A percentile compares a stretch with the other conserved stretches of the same genome.
These are phyloP conservation scores for Vitellaria paradoxa DNA, from an alignment of 179 eudicot genomes.

Conservation along the genomic window DNA sequence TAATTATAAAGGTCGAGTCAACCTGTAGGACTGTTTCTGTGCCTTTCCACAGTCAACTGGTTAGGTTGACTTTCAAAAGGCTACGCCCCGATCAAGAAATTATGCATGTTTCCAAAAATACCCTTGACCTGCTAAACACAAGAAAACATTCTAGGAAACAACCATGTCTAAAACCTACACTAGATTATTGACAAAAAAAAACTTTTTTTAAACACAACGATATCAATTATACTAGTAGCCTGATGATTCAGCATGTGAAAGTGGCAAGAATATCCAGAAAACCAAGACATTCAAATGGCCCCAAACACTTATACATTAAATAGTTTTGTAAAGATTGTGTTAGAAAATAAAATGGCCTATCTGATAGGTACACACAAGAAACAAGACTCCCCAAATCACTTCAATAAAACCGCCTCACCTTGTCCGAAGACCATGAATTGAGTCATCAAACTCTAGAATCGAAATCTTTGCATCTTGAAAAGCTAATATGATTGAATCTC, in stretches of 20 bases:
- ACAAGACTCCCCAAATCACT: not conserved
- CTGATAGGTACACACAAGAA: not conserved
- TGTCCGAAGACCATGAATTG: slow-evolving; percentile 69
- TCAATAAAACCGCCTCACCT: slow-evolving; percentile 51
- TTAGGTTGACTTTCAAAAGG: no score
- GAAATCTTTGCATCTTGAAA: slow-evolving; percentile 87
- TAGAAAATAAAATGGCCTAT: not conserved
- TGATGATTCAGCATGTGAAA: not conserved
- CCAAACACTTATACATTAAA: not conserved
- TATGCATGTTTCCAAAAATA: no score
- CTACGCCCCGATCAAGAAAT: no score
- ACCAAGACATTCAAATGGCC: not conserved
- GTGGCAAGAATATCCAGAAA: slow-evolving; percentile 1
- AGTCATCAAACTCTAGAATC: slow-evolving; percentile 87
- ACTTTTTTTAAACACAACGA: no score
- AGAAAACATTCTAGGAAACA: no score
- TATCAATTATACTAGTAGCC: not conserved
- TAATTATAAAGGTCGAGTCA: no score
- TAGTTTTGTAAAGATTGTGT: not conserved
- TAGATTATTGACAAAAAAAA: no score
- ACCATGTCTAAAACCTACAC: no score
- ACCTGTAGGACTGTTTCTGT: no score
- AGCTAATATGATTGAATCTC: slow-evolving; percentile 82
- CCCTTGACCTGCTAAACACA: no score
- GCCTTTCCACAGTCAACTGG: no score